Evolutionary conservation across 345 rosid genomes (phyloP).

Genomic region (Lepidium sativum): DNA sequence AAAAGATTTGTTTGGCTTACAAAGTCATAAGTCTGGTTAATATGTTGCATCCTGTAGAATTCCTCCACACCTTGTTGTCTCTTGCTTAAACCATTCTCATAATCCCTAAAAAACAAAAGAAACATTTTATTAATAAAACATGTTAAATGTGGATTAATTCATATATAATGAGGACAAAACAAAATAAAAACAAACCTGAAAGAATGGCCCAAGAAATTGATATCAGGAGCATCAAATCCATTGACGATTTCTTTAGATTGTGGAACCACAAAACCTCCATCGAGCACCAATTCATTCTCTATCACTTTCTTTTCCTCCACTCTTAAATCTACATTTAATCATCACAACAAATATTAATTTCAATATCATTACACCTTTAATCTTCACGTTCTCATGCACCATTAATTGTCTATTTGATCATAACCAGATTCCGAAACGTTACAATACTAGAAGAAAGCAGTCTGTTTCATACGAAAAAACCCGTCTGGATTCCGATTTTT

Average conservation of each 20-base stretch:
- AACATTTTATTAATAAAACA: background rate
- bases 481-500: background rate
- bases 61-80: constrained; percentile 47
- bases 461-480: too few species aligned
- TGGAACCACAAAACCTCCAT: constrained; percentile 34
- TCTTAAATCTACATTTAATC: constrained; percentile 18
- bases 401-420: background rate
- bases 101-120: constrained; percentile 19
- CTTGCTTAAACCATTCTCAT: constrained; percentile 30
- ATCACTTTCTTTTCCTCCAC: constrained; percentile 27
- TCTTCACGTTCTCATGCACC: background rate
- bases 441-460: too few species aligned
- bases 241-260: constrained; percentile 14
- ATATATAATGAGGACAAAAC: background rate
- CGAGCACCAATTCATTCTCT: constrained; percentile 40
- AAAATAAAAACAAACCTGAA: constrained; percentile 21
- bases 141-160: background rate
- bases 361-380: background rate
- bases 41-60: constrained; percentile 50
- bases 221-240: constrained; percentile 30
- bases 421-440: background rate
- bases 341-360: background rate
- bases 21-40: constrained; percentile 46
- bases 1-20: constrained; percentile 25
- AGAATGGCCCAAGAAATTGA: constrained; percentile 31